Conservation (phyloP, 2,329 filamentous ascomycete genomes). For the Pseudogymnoascus pannorum region DNA sequence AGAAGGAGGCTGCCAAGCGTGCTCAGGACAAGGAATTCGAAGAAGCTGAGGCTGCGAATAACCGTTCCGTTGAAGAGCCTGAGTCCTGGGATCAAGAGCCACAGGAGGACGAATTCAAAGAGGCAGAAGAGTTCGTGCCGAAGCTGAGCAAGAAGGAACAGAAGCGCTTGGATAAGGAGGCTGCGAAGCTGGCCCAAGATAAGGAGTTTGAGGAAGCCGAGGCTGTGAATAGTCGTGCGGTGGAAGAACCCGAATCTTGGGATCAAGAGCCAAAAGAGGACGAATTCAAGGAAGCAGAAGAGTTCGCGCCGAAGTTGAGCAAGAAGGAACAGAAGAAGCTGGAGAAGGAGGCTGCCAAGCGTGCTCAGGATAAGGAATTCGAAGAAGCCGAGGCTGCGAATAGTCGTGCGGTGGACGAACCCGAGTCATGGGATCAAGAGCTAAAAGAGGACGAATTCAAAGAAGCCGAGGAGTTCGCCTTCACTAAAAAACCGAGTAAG, state of each 20-base stretch:
- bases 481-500: conserved; percentile 15
- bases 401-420: neutral
- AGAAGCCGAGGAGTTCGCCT: conserved; percentile 18
- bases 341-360: conserved; percentile 31
- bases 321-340: conserved; percentile 16
- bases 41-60: neutral
- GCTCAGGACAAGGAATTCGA: neutral
- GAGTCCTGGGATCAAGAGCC: neutral
- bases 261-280: neutral
- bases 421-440: neutral
- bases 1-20: neutral
- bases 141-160: conserved; percentile 16
- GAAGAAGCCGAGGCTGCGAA: neutral
- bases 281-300: conserved; percentile 13
- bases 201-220: neutral
- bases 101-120: neutral
- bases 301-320: conserved; percentile 14
- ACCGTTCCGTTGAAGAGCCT: neutral
- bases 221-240: neutral
- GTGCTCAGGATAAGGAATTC: neutral
- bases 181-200: neutral
- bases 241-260: neutral
- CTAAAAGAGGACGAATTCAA: neutral
- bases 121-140: conserved; percentile 20
- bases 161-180: conserved; percentile 18